Evolutionary conservation across 2,329 filamentous ascomycete genomes (phyloP), one percentile per base, ranked within the genome.

Genomic region (Nemania abortiva): DNA sequence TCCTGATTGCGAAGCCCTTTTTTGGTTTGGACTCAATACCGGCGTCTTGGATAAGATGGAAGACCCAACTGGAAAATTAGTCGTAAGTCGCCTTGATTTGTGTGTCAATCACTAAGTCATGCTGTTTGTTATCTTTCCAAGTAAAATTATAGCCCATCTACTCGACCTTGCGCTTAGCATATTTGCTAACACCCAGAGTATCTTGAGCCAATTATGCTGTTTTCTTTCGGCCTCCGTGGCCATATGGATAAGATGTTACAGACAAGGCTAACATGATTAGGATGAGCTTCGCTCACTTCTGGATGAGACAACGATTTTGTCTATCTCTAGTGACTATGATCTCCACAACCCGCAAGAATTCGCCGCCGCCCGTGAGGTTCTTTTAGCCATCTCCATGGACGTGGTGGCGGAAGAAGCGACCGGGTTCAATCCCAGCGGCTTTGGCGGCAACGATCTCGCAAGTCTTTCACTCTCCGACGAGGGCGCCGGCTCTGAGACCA

Each of bases 401-500:
- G 93, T 92, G 0, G 78, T 83, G 0, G 81, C 82, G 1, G 91
- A 96, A 77, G 92, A 96, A 76, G 87, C 89, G 18, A 90, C 88
- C 10, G 90, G 90, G 0, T 97, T 97, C 76, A 93, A 96, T 73
- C 88, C 92, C 0, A 93, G 92, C 37, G 93, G 92, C 2, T 88
- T 91, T 29, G 87, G 89, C 31, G 87, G 85, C 13, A 74, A 75
- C 64, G 70, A 70, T 13, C 37, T 71, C 20, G 61, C 73, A 20
- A 74, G 73, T 53, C 72, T 75, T 49, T 71, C 70, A 45, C 64
- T 66, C 29, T 57, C 65, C 24, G 69, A 69, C n/a, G 67, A 69
- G 3, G 70, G 65, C 45, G 69, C 68, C n/a, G 66, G 66, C 13
- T 29, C 47, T 1, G 74, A 74, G 9, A 59, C 65, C 13, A 45